phyloP scores from a whole-genome alignment of 495 filamentous ascomycete species.

The Penicilliopsis zonata region DNA sequence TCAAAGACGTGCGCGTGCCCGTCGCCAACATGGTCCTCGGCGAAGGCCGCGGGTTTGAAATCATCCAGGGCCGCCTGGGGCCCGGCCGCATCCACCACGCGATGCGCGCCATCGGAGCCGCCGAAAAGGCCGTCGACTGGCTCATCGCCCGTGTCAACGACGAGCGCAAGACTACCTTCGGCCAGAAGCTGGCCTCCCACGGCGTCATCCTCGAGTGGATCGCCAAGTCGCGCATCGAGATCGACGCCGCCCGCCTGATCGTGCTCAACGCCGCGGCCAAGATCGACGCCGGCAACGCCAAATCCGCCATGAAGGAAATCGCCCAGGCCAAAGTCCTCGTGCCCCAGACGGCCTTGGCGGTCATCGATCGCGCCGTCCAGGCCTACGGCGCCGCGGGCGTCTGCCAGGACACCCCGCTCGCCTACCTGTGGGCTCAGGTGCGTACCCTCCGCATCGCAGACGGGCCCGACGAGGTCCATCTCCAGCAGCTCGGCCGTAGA shows the following conservation, averaged over 20 bases:
- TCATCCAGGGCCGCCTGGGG: constrained; percentile 86
- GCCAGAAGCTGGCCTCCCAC: constrained; percentile 65
- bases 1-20: constrained; percentile 76
- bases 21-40: constrained; percentile 70
- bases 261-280: constrained; percentile 85
- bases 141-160: constrained; percentile 85
- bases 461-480: constrained; percentile 87
- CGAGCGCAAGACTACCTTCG: constrained; percentile 73
- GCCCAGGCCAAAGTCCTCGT: constrained; percentile 81
- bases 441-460: constrained; percentile 78
- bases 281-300: constrained; percentile 73
- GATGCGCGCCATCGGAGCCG: constrained; percentile 81
- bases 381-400: constrained; percentile 76
- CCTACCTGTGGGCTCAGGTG: constrained; percentile 74
- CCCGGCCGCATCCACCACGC: constrained; percentile 91
- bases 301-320: constrained; percentile 71
- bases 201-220: constrained; percentile 93
- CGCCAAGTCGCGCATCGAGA: constrained; percentile 77
- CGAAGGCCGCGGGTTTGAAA: constrained; percentile 88
- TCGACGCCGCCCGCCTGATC: constrained; percentile 74
- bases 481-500: constrained; percentile 78
- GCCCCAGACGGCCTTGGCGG: constrained; percentile 59
- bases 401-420: constrained; percentile 82
- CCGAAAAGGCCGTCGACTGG: constrained; percentile 78
- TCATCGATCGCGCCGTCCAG: constrained; percentile 84